phyloP scores from a whole-genome alignment of 129 eudicot genomes.

The Chrysanthemum makinoi region DNA sequence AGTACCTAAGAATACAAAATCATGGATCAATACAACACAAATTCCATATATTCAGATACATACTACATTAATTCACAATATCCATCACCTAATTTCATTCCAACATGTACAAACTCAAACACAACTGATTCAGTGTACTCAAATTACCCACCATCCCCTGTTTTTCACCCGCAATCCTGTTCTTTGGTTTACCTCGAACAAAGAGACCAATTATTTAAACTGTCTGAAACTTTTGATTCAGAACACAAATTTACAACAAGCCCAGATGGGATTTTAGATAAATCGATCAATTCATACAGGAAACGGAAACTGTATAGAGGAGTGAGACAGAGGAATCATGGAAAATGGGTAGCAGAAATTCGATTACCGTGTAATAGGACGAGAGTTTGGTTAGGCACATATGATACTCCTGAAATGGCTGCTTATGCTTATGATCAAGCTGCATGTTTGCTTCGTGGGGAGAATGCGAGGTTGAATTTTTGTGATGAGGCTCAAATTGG shows the following conservation, averaged over 20 bases:
- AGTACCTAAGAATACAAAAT: neutral
- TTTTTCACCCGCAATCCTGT: slow-evolving; percentile 45
- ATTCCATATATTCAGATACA: neutral
- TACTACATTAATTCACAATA: neutral
- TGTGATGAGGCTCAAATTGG: slow-evolving; percentile 45
- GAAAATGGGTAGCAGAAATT: slow-evolving; percentile 80
- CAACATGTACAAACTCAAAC: slow-evolving; percentile 43
- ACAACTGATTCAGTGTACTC: slow-evolving; percentile 60
- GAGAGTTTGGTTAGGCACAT: slow-evolving; percentile 90
- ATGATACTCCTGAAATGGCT: slow-evolving; percentile 72
- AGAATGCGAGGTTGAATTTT: slow-evolving; percentile 71
- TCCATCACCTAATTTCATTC: slow-evolving; percentile 45
- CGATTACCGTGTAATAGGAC: slow-evolving; percentile 75
- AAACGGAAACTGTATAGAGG: too few species aligned
- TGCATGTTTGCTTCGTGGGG: slow-evolving; percentile 74
- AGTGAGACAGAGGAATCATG: too few species aligned
- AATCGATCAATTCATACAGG: neutral
- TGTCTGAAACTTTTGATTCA: slow-evolving; percentile 31
- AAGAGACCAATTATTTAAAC: slow-evolving; percentile 52
- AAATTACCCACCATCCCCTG: slow-evolving; percentile 30
- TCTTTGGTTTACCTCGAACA: slow-evolving; percentile 65
- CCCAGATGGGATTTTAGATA: neutral
- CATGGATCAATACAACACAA: slow-evolving; percentile 1
- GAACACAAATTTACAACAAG: neutral
- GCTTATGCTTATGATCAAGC: slow-evolving; percentile 87